Evolutionary conservation across 352 stramenopile species (phyloP), one percentile per base, ranked within the genome.

Genomic region (Blastocystis sp.): DNA sequence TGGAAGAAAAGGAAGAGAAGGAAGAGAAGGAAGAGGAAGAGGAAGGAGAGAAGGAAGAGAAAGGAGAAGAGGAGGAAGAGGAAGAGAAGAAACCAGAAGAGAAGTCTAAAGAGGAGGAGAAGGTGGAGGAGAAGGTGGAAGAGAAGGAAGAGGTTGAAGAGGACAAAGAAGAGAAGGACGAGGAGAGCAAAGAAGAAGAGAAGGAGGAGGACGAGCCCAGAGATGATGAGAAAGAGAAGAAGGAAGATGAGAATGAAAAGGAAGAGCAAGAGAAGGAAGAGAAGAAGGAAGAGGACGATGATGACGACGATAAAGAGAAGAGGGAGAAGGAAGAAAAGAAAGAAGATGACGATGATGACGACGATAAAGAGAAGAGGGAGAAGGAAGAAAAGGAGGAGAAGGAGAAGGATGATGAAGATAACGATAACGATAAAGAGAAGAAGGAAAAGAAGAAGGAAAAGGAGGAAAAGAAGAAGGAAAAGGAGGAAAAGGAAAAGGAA

Each of bases 241-340:
- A 50, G n/a, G 24, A n/a, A 26, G 33, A 77, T 6, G 33, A 51
- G 33, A 26, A 71, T 4, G 45, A 59, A 35, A 35, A 77, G 16
- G 24, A 71, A 62, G 70, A 65, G 19, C 41, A 81, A 31, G 70
- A 81, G 2, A 63, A 81, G 9, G n/a, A 24, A 45, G 74, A 82
- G 31, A 55, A 82, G 33, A 67, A 39, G 26, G 50, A 69, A 19
- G 24, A 61, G 31, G 24, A 74, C 9, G 63, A 71, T 16, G 37
- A 71, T 9, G 37, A 71, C 9, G 29, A 71, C 0, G 37, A 50
- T 4, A 39, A 41, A 10, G 29, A 71, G 35, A 37, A 71, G 2
- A 31, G 41, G 26, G 1, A 71, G 37, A 24, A 71, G 24, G 29
- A 39, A 41, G 63, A 74, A 51, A 41, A 51, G 63, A 74, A 74